Conservation (phyloP, 1,139 yeast genomes). For the Zygoascus sp. region DNA sequence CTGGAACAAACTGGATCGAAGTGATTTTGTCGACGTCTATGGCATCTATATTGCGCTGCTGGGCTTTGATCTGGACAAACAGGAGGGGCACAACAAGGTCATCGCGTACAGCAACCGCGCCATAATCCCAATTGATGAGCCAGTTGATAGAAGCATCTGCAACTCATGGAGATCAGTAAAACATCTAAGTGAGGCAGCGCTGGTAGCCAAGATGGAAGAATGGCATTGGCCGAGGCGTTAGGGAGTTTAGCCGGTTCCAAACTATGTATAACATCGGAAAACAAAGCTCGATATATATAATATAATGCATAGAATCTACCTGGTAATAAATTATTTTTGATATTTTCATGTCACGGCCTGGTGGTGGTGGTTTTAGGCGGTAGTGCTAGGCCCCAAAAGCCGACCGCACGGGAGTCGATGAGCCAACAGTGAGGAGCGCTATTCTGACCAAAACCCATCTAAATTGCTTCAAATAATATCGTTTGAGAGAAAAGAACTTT, state of each 20-base stretch:
- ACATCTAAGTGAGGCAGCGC: background rate
- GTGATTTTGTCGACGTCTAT: background rate
- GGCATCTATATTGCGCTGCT: background rate
- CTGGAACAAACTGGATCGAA: background rate
- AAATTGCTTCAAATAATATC: too few relatives aligned
- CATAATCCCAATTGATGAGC: background rate
- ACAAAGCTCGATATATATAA: too few relatives aligned
- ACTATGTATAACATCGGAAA: background rate
- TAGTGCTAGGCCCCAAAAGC: too few relatives aligned
- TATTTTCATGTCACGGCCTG: too few relatives aligned
- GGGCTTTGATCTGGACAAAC: background rate
- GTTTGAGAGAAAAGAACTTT: too few relatives aligned
- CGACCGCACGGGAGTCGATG: too few relatives aligned
- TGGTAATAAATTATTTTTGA: too few relatives aligned
- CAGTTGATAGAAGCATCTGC: background rate
- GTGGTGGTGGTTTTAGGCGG: too few relatives aligned
- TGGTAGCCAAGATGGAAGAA: background rate
- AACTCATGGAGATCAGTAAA: conserved; percentile 1
- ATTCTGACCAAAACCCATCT: too few relatives aligned
- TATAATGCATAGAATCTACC: too few relatives aligned
- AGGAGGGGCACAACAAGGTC: background rate
- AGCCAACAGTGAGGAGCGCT: too few relatives aligned
- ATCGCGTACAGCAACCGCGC: background rate
- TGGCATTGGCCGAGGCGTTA: background rate
- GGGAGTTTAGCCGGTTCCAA: background rate